A percentile compares a stretch with the other conserved stretches of the same genome.
Conservation (phyloP, 225 moss, liverwort and hornwort genomes). For the Polytrichum formosum region DNA sequence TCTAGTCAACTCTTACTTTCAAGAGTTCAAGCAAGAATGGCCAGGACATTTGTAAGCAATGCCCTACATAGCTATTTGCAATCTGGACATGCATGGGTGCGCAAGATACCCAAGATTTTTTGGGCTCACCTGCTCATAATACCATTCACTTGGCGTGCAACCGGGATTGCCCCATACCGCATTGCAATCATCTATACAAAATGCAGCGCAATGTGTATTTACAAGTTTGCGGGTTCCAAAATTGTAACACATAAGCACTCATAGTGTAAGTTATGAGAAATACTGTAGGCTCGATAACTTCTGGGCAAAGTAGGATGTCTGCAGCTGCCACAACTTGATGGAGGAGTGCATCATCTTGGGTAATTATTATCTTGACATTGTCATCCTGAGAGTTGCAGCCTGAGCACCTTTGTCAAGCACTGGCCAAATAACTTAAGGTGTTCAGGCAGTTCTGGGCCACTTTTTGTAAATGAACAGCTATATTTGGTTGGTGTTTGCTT, state of each 20-base stretch:
- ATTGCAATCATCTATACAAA: conserved; percentile 58
- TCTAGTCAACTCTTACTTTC: neutral
- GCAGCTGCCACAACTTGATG: conserved; percentile 62
- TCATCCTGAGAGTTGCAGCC: conserved; percentile 37
- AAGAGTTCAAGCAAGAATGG: neutral
- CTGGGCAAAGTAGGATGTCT: conserved; percentile 59
- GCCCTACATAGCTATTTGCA: too few species aligned
- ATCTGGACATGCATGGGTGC: too few species aligned
- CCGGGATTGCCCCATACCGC: conserved; percentile 63
- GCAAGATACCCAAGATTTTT: neutral
- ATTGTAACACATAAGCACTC: neutral
- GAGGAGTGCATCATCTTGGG: conserved; percentile 46
- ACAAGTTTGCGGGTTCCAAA: neutral
- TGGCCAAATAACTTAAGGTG: too few species aligned
- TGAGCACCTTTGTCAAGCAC: neutral
- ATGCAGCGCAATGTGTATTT: neutral
- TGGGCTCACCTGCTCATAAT: conserved; percentile 33
- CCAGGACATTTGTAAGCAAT: too few species aligned
- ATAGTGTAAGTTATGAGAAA: neutral
- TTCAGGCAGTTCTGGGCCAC: too few species aligned
- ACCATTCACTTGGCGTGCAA: conserved; percentile 53
- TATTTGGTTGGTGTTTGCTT: too few species aligned
- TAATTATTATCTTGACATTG: conserved; percentile 40
- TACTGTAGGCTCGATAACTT: conserved; percentile 40
- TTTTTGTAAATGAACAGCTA: too few species aligned